Evolutionary conservation across 805 yeast species (phyloP), one percentile per base, ranked within the genome.

Genomic region (Saccharomyces mikatae): DNA sequence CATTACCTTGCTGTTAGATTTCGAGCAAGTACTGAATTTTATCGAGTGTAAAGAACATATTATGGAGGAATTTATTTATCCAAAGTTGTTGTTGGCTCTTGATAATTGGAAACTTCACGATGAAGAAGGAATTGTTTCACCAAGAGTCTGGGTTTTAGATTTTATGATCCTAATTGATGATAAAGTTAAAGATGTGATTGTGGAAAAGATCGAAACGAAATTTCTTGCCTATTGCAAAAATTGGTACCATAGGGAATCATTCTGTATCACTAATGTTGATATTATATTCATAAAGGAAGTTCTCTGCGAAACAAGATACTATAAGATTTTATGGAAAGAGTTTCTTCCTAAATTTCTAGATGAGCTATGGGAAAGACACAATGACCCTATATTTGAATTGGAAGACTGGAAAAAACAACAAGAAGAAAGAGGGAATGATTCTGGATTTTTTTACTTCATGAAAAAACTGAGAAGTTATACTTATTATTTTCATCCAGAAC

Each of bases 51-150:
- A 50, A 17, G 60, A 67, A 3, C 62, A 63, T 47, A 51, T 80
- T 13, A 49, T 71, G 3, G 53, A 61, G 5, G 62, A 60, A 2
- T 63, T 66, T 4, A 61, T 82, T 1, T 51, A 68, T 0, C 80
- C 81, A 0, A 72, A 69, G 32, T 62, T 82, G 3, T 44, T 60
- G 0, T 24, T 56, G 2, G 71, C 68, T 0, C 63, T 80, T 5
- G 55, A 63, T 3, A 56, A 59, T 0, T 79, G 82, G 82, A 58
- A 66, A 8, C 36, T 57, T 36, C 10, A 36, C 17, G 44, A 41
- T 26, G 46, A 26, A 26, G 46, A 48, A 5, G 13, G 17, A 8
- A 2, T 17, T n/a, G 14, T 47, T 9, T 46, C 53, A 26, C 62
- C 64, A 4, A 52, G 57, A 41, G 0, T 62, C 57, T 56, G 64